Evolutionary conservation across 2,329 filamentous ascomycete genomes (phyloP).

Genomic region (Apiospora rasikravindrae): DNA sequence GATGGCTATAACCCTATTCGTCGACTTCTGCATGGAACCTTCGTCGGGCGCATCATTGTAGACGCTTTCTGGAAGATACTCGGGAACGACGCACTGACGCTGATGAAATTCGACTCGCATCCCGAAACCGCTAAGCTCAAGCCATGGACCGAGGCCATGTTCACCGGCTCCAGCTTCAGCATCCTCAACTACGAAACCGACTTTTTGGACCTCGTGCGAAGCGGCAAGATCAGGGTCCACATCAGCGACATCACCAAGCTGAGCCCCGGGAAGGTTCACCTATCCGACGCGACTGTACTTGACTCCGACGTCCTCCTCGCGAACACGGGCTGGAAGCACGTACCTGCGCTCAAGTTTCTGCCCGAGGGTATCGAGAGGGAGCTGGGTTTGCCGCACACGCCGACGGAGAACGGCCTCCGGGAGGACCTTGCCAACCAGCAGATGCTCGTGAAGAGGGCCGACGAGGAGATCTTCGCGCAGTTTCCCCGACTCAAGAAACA

Average conservation of each 20-base stretch:
- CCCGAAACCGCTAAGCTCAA: slow-evolving; percentile 59
- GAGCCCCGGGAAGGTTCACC: slow-evolving; percentile 47
- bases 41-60: slow-evolving; percentile 60
- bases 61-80: slow-evolving; percentile 64
- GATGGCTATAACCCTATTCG: slow-evolving; percentile 64
- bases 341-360: slow-evolving; percentile 48
- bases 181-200: slow-evolving; percentile 64
- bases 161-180: slow-evolving; percentile 60
- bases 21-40: slow-evolving; percentile 61
- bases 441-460: slow-evolving; percentile 46
- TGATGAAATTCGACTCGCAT: slow-evolving; percentile 60
- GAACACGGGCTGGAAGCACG: slow-evolving; percentile 61
- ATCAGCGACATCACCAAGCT: slow-evolving; percentile 59
- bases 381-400: slow-evolving; percentile 51
- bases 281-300: slow-evolving; percentile 47
- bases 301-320: slow-evolving; percentile 57
- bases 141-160: slow-evolving; percentile 56
- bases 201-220: slow-evolving; percentile 61
- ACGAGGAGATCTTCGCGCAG: slow-evolving; percentile 53
- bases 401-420: slow-evolving; percentile 31
- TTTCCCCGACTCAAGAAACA: slow-evolving; percentile 55
- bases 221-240: slow-evolving; percentile 59
- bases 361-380: slow-evolving; percentile 46
- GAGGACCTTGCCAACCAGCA: slow-evolving; percentile 44
- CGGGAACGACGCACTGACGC: slow-evolving; percentile 56